Conservation (phyloP, 176 grass and related monocot genomes). For the Musa acuminata region DNA sequence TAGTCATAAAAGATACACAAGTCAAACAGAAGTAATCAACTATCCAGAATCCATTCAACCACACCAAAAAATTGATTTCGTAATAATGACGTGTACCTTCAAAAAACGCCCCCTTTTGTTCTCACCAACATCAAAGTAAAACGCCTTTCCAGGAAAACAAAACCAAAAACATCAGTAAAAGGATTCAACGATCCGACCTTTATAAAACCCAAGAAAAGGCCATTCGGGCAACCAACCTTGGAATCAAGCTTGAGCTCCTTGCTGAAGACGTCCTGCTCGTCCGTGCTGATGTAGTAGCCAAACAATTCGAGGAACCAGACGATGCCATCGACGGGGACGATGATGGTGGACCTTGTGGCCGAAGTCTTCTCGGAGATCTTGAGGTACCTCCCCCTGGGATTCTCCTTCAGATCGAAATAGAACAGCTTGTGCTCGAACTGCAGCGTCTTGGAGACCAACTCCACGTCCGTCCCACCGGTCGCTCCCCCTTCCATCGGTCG, state of each 20-base stretch:
- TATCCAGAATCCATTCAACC: too few relatives aligned
- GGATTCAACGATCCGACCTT: conserved; percentile 8
- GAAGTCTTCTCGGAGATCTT: too few relatives aligned
- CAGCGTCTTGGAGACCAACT: conserved; percentile 95
- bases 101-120: conserved; percentile 98
- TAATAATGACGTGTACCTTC: conserved; percentile 37
- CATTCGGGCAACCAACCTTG: conserved; percentile 29
- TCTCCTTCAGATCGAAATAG: conserved; percentile 99
- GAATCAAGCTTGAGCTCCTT: conserved; percentile 90
- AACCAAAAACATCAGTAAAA: conserved; percentile 1
- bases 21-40: too few relatives aligned
- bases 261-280: too few relatives aligned
- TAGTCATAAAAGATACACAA: too few relatives aligned
- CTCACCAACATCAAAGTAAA: conserved; percentile 91
- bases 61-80: background rate
- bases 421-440: conserved; percentile 99
- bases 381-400: conserved; percentile 29
- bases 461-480: conserved; percentile 59
- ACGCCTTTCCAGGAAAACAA: conserved; percentile 40
- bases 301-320: conserved; percentile 88
- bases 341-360: conserved; percentile 51
- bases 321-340: conserved; percentile 72
- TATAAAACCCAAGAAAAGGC: background rate
- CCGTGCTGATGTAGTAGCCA: background rate
- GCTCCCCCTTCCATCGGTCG: conserved; percentile 23